Conservation (phyloP, 805 yeast genomes). For the Komagataella mondaviorum region DNA sequence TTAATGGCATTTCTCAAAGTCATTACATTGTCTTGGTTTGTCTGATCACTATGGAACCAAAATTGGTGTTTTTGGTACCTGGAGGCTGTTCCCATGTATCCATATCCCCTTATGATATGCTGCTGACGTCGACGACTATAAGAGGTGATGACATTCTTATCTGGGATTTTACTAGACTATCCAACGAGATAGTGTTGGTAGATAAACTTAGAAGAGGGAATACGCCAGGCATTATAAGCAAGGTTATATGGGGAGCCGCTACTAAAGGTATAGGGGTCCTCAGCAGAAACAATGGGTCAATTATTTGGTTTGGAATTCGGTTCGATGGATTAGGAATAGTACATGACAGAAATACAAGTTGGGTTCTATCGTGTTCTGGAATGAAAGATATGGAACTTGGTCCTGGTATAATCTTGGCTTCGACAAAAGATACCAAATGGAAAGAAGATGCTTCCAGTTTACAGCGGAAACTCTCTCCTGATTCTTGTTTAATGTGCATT, state of each 20-base stretch:
- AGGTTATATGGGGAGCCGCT: constrained; percentile 38
- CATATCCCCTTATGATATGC: constrained; percentile 47
- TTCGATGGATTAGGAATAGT: constrained; percentile 6
- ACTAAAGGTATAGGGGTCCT: constrained; percentile 33
- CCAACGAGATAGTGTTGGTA: constrained; percentile 34
- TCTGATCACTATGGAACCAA: constrained; percentile 22
- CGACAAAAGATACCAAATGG: constrained; percentile 6
- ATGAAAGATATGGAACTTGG: constrained; percentile 10
- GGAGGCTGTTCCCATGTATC: constrained; percentile 49
- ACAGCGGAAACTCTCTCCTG: neutral
- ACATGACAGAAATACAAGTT: constrained; percentile 15
- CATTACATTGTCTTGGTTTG: constrained; percentile 32
- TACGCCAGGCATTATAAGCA: constrained; percentile 38
- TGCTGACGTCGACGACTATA: constrained; percentile 34
- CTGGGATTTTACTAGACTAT: constrained; percentile 48
- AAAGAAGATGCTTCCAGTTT: neutral
- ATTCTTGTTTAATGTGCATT: neutral
- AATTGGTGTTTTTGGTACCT: constrained; percentile 39
- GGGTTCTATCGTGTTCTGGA: constrained; percentile 30
- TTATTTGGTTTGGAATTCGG: constrained; percentile 48
- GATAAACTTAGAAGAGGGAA: constrained; percentile 53
- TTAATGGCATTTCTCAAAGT: constrained; percentile 11
- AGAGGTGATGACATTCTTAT: constrained; percentile 52
- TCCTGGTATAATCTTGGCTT: constrained; percentile 15
- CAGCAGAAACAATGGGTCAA: constrained; percentile 40